Evolutionary conservation across 345 rosid genomes (phyloP).

Genomic region (Salix udensis): DNA sequence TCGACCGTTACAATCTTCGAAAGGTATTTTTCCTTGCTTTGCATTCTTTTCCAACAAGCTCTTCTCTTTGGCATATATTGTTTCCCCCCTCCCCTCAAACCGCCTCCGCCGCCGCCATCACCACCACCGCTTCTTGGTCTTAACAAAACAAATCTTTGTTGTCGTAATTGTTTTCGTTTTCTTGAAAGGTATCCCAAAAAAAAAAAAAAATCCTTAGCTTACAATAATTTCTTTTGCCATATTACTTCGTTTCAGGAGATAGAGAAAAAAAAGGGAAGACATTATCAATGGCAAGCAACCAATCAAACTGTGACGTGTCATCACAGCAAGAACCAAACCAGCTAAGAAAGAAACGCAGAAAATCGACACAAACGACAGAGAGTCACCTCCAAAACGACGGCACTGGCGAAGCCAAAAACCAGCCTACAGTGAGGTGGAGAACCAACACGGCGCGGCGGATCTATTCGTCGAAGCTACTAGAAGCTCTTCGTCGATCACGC

Average conservation of each 20-base stretch:
- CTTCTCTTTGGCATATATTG: background rate
- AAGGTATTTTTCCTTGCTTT: background rate
- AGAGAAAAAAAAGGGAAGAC: background rate
- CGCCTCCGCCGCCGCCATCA: background rate
- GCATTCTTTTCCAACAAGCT: background rate
- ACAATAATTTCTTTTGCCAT: background rate
- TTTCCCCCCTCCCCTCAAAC: background rate
- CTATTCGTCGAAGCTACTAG: conserved; percentile 20
- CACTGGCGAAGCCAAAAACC: background rate
- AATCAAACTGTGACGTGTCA: conserved; percentile 26
- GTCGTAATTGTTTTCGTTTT: background rate
- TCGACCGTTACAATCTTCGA: background rate
- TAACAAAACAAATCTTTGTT: too few relatives aligned
- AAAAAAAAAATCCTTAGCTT: background rate
- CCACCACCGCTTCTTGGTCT: background rate
- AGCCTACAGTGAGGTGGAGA: conserved; percentile 46
- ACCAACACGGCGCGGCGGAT: conserved; percentile 4
- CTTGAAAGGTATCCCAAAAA: background rate
- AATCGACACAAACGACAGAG: conserved; percentile 10
- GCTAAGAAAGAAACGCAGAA: conserved; percentile 46
- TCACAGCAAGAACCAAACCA: conserved; percentile 28
- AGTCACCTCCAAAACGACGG: background rate
- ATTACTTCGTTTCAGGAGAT: background rate
- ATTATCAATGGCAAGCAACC: background rate
- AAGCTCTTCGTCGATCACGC: conserved; percentile 49